Base-by-base conservation (phyloP, 306 rosid genomes). In the Potentilla sterilis region DNA sequence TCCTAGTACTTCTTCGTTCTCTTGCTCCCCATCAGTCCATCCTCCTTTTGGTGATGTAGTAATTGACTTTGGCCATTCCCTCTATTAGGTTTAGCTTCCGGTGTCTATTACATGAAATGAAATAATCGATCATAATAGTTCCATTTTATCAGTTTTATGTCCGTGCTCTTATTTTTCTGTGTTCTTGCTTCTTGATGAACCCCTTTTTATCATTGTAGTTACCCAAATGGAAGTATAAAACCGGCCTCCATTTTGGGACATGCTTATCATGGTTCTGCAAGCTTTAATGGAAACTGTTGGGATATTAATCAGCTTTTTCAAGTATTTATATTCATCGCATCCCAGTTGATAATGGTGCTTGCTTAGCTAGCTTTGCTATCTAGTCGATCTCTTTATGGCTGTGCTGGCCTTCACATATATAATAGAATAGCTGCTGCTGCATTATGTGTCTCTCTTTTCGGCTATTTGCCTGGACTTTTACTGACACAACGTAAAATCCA, bases 41-140 rank as follows among this genome's bases (percentile, higher is more conserved):
- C 81, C 92, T 84, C 73, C 87, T 64, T 82, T 86, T 78, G 96
- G 91, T 38, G 95, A 91, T 69, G 89, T 62, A 21, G 73, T 21
- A 42, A 22, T 87, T 76, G 90, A 87, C 77, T 79, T 84, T 73
- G 96, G 91, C 49, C 87, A 85, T 54, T 87, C 91, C 43, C 88
- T 82, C 71, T 87, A 83, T 78, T 86, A 78, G 83, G 74, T 69
- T 72, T 10, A 69, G 13, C 24, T 61, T 84, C 47, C 52, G 43
- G 62, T 46, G 44, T 14, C 35, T n/a, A 28, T 28, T 28, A 28
- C 28, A 18, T 34, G 24, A 48, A 70, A 3, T 63, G 24, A 35
- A 10, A 40, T 66, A 12, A 37, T 37, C 1, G 40, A 67, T 67
- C 51, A 73, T 42, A 13, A 37, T 67, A 13, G 48, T 69, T 67